Percentiles rank a stretch among this genome's conserved stretches.
These are phyloP conservation scores for Populus hybrid DNA, from an alignment of 441 rosid genomes.

Conservation along the genomic window DNA sequence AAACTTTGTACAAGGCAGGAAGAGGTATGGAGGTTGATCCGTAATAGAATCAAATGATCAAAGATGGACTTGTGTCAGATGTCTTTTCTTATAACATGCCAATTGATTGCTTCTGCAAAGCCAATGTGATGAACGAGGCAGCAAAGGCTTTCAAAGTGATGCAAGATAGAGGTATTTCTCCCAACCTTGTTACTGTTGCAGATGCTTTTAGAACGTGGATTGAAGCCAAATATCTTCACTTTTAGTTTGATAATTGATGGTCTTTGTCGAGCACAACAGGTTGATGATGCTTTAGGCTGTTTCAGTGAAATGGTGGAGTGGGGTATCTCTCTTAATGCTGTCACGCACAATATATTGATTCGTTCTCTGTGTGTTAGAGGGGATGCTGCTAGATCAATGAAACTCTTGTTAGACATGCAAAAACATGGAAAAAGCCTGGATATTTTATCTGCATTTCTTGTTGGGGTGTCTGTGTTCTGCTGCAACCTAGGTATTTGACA, in stretches of 20 bases:
- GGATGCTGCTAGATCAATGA: conserved; percentile 49
- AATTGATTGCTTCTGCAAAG: conserved; percentile 77
- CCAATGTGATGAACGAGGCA: conserved; percentile 49
- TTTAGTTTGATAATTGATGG: conserved; percentile 73
- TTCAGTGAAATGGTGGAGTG: conserved; percentile 76
- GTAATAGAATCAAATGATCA: conserved; percentile 47
- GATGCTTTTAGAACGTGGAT: conserved; percentile 56
- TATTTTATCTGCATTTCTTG: conserved; percentile 28
- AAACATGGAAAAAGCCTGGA: conserved; percentile 57
- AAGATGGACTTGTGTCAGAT: conserved; percentile 45
- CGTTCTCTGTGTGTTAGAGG: conserved; percentile 52
- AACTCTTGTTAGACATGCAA: conserved; percentile 54
- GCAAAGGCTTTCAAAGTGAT: conserved; percentile 45
- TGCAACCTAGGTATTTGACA: conserved; percentile 35
- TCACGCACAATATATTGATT: conserved; percentile 63
- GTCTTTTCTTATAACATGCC: conserved; percentile 64
- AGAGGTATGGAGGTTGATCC: conserved; percentile 45
- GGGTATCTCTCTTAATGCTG: conserved; percentile 66
- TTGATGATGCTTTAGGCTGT: conserved; percentile 78
- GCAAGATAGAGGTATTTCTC: conserved; percentile 49
- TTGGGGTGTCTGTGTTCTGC: conserved; percentile 27
- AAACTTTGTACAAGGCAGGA: conserved; percentile 54
- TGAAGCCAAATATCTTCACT: conserved; percentile 69
- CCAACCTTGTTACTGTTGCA: conserved; percentile 61
- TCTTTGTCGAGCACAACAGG: conserved; percentile 55